These are phyloP conservation scores for Crithidia fasciculata DNA, from an alignment of 208 protist genomes.

Conservation along the genomic window DNA sequence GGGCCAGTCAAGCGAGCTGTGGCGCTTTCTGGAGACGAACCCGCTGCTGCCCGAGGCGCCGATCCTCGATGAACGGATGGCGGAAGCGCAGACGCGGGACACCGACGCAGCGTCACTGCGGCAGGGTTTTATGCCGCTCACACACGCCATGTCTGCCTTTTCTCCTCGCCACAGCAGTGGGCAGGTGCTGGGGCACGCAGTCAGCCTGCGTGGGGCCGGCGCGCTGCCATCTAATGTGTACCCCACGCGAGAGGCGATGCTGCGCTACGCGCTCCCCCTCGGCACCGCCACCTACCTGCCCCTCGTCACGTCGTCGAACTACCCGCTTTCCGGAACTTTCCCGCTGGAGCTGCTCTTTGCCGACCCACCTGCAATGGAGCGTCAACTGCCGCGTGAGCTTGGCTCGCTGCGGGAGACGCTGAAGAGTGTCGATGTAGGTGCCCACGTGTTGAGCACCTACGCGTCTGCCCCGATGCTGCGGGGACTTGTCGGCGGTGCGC, in stretches of 20 bases:
- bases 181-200: slow-evolving; percentile 72
- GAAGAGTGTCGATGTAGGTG: slow-evolving; percentile 52
- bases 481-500: slow-evolving; percentile 29
- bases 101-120: background rate
- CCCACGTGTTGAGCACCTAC: slow-evolving; percentile 77
- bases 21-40: slow-evolving; percentile 56
- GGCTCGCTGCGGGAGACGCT: slow-evolving; percentile 13
- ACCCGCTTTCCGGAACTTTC: slow-evolving; percentile 77
- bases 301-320: slow-evolving; percentile 56
- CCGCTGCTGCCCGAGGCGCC: slow-evolving; percentile 50
- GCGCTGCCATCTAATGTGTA: slow-evolving; percentile 53
- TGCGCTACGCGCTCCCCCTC: slow-evolving; percentile 81
- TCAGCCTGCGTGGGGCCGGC: slow-evolving; percentile 72
- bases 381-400: slow-evolving; percentile 10
- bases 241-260: slow-evolving; percentile 65
- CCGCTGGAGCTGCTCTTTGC: slow-evolving; percentile 61
- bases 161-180: slow-evolving; percentile 42
- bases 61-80: slow-evolving; percentile 1
- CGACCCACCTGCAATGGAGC: slow-evolving; percentile 10
- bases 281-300: slow-evolving; percentile 68
- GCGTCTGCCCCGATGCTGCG: slow-evolving; percentile 66
- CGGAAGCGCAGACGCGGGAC: background rate
- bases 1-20: slow-evolving; percentile 49
- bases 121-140: slow-evolving; percentile 61
- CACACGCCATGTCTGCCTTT: slow-evolving; percentile 51